Evolutionary conservation across 2,329 filamentous ascomycete species (phyloP), one percentile per base, ranked within the genome.

Genomic region (Gnomoniopsis sp.): DNA sequence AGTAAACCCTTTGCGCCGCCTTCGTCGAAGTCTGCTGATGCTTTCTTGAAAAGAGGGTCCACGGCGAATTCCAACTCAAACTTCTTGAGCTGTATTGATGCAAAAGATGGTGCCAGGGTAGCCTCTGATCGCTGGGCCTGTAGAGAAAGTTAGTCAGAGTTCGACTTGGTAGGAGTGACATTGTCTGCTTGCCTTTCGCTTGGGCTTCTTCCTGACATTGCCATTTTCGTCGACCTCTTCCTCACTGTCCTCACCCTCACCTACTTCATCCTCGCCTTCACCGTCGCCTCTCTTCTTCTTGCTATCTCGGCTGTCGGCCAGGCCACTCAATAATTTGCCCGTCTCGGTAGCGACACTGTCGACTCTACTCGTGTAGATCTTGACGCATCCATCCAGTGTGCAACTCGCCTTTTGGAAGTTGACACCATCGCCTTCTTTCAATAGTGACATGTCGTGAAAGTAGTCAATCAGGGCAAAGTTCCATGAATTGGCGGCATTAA

Each of bases 401-500:
- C 92, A 98, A 76, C 93, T 97, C 60, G 95, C 95, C 73, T 96
- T 96, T 72, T 99, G 95, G 68, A 99, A 99, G 72, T 99, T 99
- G 74, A 99, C 93, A 15, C 93, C 89, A 64, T 99, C 92, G 33
- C 95, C 95, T 70, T 99, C 95, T 71, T 96, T 96, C 50, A 99
- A 80, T 47, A 99, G 78, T 1, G 92, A 96, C 95, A 99, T 98
- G 70, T 99, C 95, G 74, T 99, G 93, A 69, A 99, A 99, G 75
- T 99, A 99, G 74, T 99, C 95, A 71, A 99, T 99, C 19, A 99
- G 84, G n/a, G 95, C 95, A 76, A 99, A 98, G 74, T 98, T 98
- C 95, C 95, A 99, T 33, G 93, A 97, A 74, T 99, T 99, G 60
- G 89, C 87, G 51, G 95, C 93, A 72, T 98, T 99, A 80, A 99